These are phyloP conservation scores for Trametes sp. DNA, from an alignment of 1,284 basidiomycete species.

Conservation along the genomic window DNA sequence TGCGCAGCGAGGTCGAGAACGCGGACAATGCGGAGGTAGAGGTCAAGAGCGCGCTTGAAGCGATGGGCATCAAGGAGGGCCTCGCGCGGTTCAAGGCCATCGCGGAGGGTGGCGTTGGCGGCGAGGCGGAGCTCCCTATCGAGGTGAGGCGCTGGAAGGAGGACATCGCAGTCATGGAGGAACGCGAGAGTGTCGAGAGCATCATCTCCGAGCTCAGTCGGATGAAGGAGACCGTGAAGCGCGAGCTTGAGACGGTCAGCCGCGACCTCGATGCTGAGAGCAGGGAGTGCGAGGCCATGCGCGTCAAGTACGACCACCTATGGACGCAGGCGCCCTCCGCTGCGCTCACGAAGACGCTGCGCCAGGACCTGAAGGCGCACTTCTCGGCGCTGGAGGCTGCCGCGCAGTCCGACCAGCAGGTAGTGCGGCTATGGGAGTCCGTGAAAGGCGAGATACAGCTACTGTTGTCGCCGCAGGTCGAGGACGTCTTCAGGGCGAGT, in stretches of 20 bases:
- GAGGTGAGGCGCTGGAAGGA: constrained; percentile 82
- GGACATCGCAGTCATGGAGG: constrained; percentile 75
- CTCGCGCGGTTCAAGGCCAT: constrained; percentile 83
- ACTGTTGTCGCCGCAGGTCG: constrained; percentile 71
- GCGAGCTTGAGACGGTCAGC: constrained; percentile 66
- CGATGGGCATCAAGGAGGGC: constrained; percentile 81
- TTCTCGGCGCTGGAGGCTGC: constrained; percentile 81
- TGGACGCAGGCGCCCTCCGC: constrained; percentile 93
- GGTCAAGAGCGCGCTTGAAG: constrained; percentile 82
- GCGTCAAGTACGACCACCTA: constrained; percentile 86
- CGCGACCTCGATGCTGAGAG: constrained; percentile 81
- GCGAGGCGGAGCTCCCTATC: constrained; percentile 74
- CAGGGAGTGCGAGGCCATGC: constrained; percentile 83
- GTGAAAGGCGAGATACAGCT: constrained; percentile 75
- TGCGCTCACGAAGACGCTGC: constrained; percentile 71
- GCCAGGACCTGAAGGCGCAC: constrained; percentile 86
- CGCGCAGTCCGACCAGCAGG: constrained; percentile 79
- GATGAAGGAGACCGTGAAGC: constrained; percentile 67
- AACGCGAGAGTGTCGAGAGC: constrained; percentile 67
- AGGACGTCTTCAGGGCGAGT: constrained; percentile 74
- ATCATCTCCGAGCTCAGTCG: constrained; percentile 69
- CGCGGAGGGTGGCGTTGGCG: constrained; percentile 73
- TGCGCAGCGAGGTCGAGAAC: constrained; percentile 88
- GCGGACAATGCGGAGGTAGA: constrained; percentile 88
- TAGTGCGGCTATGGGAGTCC: constrained; percentile 77